Evolutionary conservation across 495 filamentous ascomycete genomes (phyloP).

Genomic region (Diplogelasinospora grovesii): DNA sequence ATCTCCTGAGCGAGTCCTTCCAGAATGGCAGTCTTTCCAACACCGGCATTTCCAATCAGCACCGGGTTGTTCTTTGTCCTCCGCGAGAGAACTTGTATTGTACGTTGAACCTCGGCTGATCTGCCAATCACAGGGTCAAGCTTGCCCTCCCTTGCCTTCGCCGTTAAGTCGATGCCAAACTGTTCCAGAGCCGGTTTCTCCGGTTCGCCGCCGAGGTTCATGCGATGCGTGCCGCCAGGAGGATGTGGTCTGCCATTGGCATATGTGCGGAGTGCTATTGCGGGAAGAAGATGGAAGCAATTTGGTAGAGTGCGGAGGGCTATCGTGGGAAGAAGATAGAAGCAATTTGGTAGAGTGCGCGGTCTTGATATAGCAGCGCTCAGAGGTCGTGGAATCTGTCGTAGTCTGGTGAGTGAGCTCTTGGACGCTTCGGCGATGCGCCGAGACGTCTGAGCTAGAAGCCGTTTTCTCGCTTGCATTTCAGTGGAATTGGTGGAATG

Average conservation of each 20-base stretch:
- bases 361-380: constrained; percentile 9
- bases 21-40: constrained; percentile 91
- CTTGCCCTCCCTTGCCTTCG: constrained; percentile 77
- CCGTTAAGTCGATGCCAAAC: constrained; percentile 87
- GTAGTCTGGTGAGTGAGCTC: constrained; percentile 18
- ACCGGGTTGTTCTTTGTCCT: constrained; percentile 97
- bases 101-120: constrained; percentile 84
- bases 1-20: constrained; percentile 91
- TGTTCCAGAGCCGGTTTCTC: constrained; percentile 84
- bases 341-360: neutral
- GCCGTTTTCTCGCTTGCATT: constrained; percentile 35
- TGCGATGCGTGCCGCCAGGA: constrained; percentile 85
- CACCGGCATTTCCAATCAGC: constrained; percentile 84
- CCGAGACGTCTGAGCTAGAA: constrained; percentile 30
- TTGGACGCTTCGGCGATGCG: constrained; percentile 27
- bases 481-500: neutral
- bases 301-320: no score
- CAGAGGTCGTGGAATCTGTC: constrained; percentile 19
- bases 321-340: no score
- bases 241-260: constrained; percentile 75
- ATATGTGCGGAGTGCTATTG: constrained; percentile 49
- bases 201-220: constrained; percentile 74
- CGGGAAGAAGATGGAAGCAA: constrained; percentile 18
- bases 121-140: constrained; percentile 93
- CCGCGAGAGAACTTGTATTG: constrained; percentile 87